Conservation (phyloP, 305 asterid species). For the Solanum hybrid region DNA sequence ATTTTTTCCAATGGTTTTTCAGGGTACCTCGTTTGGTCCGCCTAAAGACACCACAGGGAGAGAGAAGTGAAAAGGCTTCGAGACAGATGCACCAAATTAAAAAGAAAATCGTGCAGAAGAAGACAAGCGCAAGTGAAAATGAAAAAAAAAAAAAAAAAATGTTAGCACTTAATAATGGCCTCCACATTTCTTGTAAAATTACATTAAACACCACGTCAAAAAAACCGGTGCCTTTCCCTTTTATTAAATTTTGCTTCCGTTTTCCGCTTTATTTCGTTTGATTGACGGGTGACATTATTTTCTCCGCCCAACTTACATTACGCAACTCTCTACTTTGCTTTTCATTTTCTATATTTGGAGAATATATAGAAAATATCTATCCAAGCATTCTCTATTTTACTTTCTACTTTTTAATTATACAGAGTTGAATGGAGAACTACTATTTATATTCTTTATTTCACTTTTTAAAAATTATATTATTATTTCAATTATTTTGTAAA, state of each 20-base stretch:
- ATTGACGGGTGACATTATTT: neutral
- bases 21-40: constrained; percentile 7
- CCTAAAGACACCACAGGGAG: neutral
- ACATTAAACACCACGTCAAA: neutral
- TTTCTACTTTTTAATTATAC: too few relatives aligned
- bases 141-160: neutral
- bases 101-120: neutral
- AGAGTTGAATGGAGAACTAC: neutral
- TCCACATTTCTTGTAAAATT: neutral
- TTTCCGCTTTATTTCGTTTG: neutral
- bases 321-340: too few relatives aligned
- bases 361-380: too few relatives aligned
- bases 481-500: too few relatives aligned
- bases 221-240: too few relatives aligned
- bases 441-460: too few relatives aligned
- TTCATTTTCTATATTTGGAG: neutral
- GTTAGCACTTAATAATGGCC: neutral
- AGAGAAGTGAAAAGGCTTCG: neutral
- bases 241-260: too few relatives aligned
- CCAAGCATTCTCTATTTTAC: neutral
- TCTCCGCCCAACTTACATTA: neutral
- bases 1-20: neutral
- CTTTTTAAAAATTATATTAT: too few relatives aligned
- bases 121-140: neutral
- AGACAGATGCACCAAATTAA: neutral